These are phyloP conservation scores for Coniophora puteana DNA, from an alignment of 1,284 basidiomycete species.

Conservation along the genomic window DNA sequence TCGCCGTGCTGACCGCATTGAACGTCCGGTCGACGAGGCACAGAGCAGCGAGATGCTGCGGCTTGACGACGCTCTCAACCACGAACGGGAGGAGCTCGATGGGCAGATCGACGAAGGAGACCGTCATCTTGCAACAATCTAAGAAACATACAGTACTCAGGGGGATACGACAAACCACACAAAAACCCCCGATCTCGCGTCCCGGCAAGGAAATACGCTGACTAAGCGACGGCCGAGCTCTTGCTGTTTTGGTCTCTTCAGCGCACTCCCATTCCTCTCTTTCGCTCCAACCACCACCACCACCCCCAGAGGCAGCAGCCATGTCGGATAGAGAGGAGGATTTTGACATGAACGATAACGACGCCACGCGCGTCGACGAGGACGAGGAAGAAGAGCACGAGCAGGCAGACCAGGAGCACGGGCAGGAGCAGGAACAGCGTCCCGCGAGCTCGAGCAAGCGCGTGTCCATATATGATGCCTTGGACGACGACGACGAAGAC, in stretches of 20 bases:
- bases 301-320: too few relatives aligned
- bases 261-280: neutral
- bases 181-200: neutral
- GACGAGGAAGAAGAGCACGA: slow-evolving; percentile 32
- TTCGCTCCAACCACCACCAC: slow-evolving; percentile 12
- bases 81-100: slow-evolving; percentile 56
- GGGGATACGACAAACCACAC: neutral
- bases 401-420: slow-evolving; percentile 26
- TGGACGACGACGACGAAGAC: slow-evolving; percentile 47
- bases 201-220: slow-evolving; percentile 12
- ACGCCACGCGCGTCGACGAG: slow-evolving; percentile 32
- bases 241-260: slow-evolving; percentile 1
- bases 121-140: slow-evolving; percentile 21
- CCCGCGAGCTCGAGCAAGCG: too few relatives aligned
- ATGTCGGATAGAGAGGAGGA: slow-evolving; percentile 58
- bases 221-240: slow-evolving; percentile 16
- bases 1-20: slow-evolving; percentile 39
- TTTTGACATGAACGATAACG: slow-evolving; percentile 34
- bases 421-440: too few relatives aligned
- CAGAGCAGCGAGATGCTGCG: slow-evolving; percentile 44
- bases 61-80: slow-evolving; percentile 43
- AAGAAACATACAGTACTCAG: too few relatives aligned
- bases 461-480: slow-evolving; percentile 49
- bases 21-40: slow-evolving; percentile 59
- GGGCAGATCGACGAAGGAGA: slow-evolving; percentile 49